Evolutionary conservation across 2,329 filamentous ascomycete genomes (phyloP).

Genomic region (Shiraia bambusicola): DNA sequence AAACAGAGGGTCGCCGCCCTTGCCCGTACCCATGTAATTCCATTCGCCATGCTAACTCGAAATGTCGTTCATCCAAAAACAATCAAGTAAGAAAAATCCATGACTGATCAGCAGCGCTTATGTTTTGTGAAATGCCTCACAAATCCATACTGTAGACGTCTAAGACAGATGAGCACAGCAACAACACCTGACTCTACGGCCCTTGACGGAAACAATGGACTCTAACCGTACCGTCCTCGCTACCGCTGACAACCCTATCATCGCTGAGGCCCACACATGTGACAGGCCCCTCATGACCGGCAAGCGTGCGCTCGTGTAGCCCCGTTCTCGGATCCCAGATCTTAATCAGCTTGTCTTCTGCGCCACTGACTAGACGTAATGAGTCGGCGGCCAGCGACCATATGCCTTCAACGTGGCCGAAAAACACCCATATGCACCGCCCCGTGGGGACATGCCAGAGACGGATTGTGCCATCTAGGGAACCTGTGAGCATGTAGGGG

Average conservation of each 20-base stretch:
- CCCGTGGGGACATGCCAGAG: conserved; percentile 87
- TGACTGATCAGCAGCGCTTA: not conserved
- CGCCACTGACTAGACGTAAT: conserved; percentile 81
- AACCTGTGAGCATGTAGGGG: conserved; percentile 89
- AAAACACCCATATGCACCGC: conserved; percentile 85
- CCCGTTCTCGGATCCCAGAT: conserved; percentile 92
- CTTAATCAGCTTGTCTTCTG: conserved; percentile 94
- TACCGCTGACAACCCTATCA: conserved; percentile 83
- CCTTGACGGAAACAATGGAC: conserved; percentile 50
- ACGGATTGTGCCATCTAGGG: conserved; percentile 86
- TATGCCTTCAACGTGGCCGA: conserved; percentile 93
- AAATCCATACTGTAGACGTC: not conserved
- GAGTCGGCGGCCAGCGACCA: conserved; percentile 92
- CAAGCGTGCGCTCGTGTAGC: conserved; percentile 88
- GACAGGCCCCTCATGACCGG: conserved; percentile 85
- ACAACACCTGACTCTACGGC: not conserved
- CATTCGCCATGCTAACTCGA: not conserved
- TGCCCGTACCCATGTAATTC: not conserved
- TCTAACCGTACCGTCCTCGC: conserved; percentile 89
- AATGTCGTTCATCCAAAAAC: not conserved
- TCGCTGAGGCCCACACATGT: conserved; percentile 93
- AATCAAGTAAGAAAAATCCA: not conserved
- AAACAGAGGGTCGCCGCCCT: conserved; percentile 1
- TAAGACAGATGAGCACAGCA: too few relatives aligned
- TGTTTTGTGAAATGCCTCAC: not conserved